Percentiles rank a stretch among this genome's conserved stretches.
Conservation (phyloP, 2,329 filamentous ascomycete genomes). For the Paecilomyces variotii region DNA sequence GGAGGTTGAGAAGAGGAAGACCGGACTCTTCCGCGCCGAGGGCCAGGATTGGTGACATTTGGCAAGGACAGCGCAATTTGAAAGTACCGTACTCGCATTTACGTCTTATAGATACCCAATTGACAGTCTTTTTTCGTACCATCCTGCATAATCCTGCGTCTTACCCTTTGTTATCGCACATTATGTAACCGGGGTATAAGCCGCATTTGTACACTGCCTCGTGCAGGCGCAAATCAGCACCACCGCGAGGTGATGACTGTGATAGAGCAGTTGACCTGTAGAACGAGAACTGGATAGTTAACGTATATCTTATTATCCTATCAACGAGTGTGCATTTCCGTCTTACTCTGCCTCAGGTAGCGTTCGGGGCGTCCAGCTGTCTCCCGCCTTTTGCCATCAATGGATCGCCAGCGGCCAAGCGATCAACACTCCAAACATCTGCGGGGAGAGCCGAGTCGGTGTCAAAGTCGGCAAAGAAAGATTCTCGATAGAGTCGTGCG, state of each 20-base stretch:
- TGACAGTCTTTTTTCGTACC: not conserved
- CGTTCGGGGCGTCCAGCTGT: not conserved
- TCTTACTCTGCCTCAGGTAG: not conserved
- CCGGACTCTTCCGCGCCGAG: constrained; percentile 47
- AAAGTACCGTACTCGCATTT: not conserved
- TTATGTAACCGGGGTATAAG: not conserved
- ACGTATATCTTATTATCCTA: not conserved
- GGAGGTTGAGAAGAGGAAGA: constrained; percentile 55
- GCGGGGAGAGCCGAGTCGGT: not conserved
- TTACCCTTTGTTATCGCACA: not conserved
- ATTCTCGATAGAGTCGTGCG: not conserved
- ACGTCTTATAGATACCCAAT: not conserved
- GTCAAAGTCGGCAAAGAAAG: not conserved
- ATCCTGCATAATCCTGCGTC: not conserved
- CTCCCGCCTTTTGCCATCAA: not conserved
- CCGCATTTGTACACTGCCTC: not conserved
- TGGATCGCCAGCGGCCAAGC: too few relatives aligned
- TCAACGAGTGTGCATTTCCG: not conserved
- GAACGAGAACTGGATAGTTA: not conserved
- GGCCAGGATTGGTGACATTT: constrained; percentile 18
- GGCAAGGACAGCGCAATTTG: not conserved
- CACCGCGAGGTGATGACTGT: not conserved
- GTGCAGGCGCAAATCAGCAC: not conserved
- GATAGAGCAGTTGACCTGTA: too few relatives aligned
- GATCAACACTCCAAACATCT: not conserved